A percentile compares a stretch with the other conserved stretches of the same genome.
Evolutionary conservation across 2,329 filamentous ascomycete genomes (phyloP).

Genomic region (Paecilomyces niveus): DNA sequence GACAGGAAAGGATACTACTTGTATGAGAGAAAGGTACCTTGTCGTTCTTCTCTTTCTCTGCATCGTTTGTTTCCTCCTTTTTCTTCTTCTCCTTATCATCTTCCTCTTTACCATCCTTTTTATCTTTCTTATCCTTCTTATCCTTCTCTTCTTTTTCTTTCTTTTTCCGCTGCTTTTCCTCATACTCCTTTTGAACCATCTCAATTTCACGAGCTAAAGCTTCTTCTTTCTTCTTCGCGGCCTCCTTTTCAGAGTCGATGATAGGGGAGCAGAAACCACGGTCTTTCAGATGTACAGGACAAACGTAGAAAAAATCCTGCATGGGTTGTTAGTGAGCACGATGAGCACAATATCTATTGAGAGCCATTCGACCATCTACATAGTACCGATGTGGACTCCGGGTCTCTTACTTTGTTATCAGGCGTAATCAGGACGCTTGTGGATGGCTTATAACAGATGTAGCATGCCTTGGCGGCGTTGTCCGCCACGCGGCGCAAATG

Average conservation of each 20-base stretch:
- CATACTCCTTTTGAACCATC: conserved; percentile 50
- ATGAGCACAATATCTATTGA: background rate
- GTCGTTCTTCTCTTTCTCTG: conserved; percentile 45
- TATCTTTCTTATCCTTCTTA: conserved; percentile 40
- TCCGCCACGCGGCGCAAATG: conserved; percentile 82
- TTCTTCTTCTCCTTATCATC: conserved; percentile 39
- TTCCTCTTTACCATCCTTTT: conserved; percentile 34
- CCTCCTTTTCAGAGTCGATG: conserved; percentile 36
- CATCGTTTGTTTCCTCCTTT: conserved; percentile 34
- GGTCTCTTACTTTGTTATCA: conserved; percentile 67
- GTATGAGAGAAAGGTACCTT: conserved; percentile 37
- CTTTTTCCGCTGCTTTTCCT: conserved; percentile 68
- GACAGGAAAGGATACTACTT: conserved; percentile 1
- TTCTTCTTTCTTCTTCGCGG: conserved; percentile 36
- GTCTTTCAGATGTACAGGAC: conserved; percentile 75
- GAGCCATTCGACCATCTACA: background rate
- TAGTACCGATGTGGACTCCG: background rate
- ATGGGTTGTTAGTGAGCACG: background rate
- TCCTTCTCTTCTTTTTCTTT: conserved; percentile 54
- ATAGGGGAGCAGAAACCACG: conserved; percentile 64
- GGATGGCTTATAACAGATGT: conserved; percentile 85
- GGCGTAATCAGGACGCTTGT: conserved; percentile 81
- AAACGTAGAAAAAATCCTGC: conserved; percentile 89
- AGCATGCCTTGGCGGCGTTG: conserved; percentile 72
- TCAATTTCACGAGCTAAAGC: conserved; percentile 40